Base-by-base conservation (phyloP, 2,329 filamentous ascomycete species). In the Ilyonectria sp. region DNA sequence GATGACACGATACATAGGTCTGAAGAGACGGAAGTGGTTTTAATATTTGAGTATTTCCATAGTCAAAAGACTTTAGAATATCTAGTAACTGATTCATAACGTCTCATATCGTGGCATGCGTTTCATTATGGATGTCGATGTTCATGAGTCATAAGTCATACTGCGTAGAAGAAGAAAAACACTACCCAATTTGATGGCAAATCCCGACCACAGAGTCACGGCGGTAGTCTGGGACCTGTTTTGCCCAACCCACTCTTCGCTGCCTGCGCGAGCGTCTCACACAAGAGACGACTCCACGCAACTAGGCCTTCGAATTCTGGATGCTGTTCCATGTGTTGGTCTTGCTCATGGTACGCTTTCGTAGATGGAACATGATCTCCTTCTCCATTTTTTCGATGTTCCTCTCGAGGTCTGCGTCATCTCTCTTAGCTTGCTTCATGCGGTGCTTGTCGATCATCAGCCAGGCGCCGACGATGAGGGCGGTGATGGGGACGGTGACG, bases 401-500 rank as follows among this genome's bases (percentile, higher is more conserved):
- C 71, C 82, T 80, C 78, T 89, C 86, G 54, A 89, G 82, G 59
- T 87, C 83, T 29, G 74, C 71, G 69, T 90, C 87, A 73, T 89
- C 87, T 56, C 72, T 71, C 13, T 78, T 80, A 71, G 87, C 87
- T 70, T 80, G 77, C 62, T 76, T 79, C 78, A 89, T 85, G 56
- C 87, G 85, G 26, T 81, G 80, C 46, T 77, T 80, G 73, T 90
- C 87, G 74, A 87, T 86, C 69, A 82, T 81, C 73, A 86, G 82
- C 88, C 89, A 91, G n/a, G 81, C 75, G 3, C 80, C 79, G 26
- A 91, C 86, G 68, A 91, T 87, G 56, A 82, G 31, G 2, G 85
- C 74, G 0, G 89, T 91, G 59, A 90, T 71, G 3, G 89, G 89
- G 11, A 91, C 77, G 3, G 88, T 89, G 60, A 91, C 84, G 68